phyloP scores from a whole-genome alignment of 768 basidiomycete species.

The Paxillus rubicundulus region DNA sequence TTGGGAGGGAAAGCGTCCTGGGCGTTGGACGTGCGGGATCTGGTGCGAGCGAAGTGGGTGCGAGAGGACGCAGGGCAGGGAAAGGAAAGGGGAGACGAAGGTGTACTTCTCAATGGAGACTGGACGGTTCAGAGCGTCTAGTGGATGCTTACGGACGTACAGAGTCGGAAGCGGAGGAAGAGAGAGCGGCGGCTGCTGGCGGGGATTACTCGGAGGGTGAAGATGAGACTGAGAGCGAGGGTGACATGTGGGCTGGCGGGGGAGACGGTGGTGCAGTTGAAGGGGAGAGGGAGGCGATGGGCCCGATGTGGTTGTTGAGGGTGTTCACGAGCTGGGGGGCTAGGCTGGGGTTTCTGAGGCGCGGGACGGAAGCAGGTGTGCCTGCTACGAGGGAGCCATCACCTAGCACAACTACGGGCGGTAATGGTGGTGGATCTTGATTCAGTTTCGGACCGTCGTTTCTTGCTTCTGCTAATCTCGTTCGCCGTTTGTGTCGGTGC shows the following conservation, averaged over 20 bases:
- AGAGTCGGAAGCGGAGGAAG: conserved; percentile 76
- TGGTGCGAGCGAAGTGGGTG: conserved; percentile 57
- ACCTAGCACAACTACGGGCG: conserved; percentile 8
- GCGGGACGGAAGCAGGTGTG: conserved; percentile 19
- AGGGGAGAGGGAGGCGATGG: conserved; percentile 56
- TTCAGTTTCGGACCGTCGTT: conserved; percentile 4
- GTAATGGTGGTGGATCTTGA: conserved; percentile 15
- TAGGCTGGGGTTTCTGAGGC: conserved; percentile 48
- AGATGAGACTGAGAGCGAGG: conserved; percentile 30
- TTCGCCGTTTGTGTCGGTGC: neutral
- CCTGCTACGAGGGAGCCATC: conserved; percentile 17
- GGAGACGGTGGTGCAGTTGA: conserved; percentile 29
- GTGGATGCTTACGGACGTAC: conserved; percentile 71
- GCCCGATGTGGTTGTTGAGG: conserved; percentile 73
- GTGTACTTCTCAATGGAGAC: conserved; percentile 52
- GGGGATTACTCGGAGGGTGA: conserved; percentile 31
- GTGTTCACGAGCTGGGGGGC: conserved; percentile 79
- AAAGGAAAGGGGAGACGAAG: conserved; percentile 54
- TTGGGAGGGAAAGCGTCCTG: conserved; percentile 55
- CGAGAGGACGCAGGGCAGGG: conserved; percentile 29
- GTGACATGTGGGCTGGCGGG: conserved; percentile 17
- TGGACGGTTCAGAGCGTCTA: conserved; percentile 58
- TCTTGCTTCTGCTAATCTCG: neutral
- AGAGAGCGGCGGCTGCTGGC: conserved; percentile 36
- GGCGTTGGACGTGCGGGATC: conserved; percentile 26